phyloP scores from a whole-genome alignment of 306 rosid genomes.

The Oxytropis ochrocephala region DNA sequence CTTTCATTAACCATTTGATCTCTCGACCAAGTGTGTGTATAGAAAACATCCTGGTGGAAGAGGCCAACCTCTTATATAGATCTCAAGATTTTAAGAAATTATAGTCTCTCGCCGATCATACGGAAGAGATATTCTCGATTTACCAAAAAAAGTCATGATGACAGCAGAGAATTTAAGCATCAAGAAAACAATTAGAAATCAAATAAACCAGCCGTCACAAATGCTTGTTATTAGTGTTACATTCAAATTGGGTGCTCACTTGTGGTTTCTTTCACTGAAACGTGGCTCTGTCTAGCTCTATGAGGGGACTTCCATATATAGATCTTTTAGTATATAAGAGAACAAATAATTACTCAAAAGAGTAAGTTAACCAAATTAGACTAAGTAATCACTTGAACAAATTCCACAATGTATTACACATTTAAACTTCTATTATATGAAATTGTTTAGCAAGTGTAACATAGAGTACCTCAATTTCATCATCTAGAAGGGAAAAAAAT shows the following conservation, averaged over 20 bases:
- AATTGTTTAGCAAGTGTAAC: background rate
- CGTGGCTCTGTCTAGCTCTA: constrained; percentile 21
- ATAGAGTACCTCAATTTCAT: no score
- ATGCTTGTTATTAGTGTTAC: background rate
- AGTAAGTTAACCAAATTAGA: constrained; percentile 6
- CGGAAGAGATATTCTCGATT: no score
- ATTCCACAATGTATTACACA: background rate
- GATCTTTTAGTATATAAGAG: constrained; percentile 10
- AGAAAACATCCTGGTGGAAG: no score
- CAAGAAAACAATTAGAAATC: background rate
- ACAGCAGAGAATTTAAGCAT: background rate
- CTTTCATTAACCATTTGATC: no score
- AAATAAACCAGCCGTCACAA: constrained; percentile 5
- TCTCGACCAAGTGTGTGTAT: no score
- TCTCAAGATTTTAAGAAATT: no score
- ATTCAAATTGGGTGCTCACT: constrained; percentile 18
- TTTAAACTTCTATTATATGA: background rate
- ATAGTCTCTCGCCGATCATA: no score
- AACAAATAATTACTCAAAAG: constrained; percentile 13
- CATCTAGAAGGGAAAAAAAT: no score
- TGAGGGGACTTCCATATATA: constrained; percentile 5
- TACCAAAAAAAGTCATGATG: background rate
- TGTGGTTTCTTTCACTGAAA: constrained; percentile 27
- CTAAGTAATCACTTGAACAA: background rate
- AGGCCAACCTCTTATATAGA: no score